Percentiles rank a stretch among this genome's conserved stretches.
phyloP scores from a whole-genome alignment of 2,329 filamentous ascomycete species.

The Chaetomium sp. region DNA sequence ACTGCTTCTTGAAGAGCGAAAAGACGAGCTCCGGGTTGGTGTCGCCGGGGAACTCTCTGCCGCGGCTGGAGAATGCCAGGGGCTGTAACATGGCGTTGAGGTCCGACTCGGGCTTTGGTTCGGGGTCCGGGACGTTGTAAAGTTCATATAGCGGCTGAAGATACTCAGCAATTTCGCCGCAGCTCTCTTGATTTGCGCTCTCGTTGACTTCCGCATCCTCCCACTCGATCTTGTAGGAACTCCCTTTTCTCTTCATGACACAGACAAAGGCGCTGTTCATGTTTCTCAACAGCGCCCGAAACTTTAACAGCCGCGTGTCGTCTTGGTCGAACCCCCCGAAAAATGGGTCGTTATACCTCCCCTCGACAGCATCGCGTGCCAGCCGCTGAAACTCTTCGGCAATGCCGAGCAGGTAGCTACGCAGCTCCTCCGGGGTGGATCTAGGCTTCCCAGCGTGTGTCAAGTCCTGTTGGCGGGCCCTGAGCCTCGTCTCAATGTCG shows the following conservation, averaged over 20 bases:
- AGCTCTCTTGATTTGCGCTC: not conserved
- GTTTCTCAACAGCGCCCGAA: slow-evolving; percentile 15
- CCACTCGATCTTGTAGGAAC: slow-evolving; percentile 11
- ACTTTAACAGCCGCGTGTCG: slow-evolving; percentile 1
- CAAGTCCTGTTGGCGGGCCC: slow-evolving; percentile 6
- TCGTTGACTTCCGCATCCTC: slow-evolving; percentile 2
- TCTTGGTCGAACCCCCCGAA: slow-evolving; percentile 39
- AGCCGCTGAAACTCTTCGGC: slow-evolving; percentile 44
- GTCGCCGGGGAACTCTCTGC: slow-evolving; percentile 45
- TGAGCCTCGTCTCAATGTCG: slow-evolving; percentile 35
- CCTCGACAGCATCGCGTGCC: slow-evolving; percentile 44
- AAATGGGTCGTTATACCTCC: slow-evolving; percentile 45
- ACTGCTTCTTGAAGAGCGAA: slow-evolving; percentile 45
- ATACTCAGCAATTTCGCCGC: slow-evolving; percentile 32
- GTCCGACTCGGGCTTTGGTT: slow-evolving; percentile 22
- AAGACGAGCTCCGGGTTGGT: slow-evolving; percentile 43
- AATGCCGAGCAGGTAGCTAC: slow-evolving; percentile 41
- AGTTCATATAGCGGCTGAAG: slow-evolving; percentile 38
- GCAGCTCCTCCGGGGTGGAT: slow-evolving; percentile 37
- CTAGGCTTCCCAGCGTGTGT: slow-evolving; percentile 12
- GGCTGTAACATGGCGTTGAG: slow-evolving; percentile 39
- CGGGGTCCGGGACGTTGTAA: slow-evolving; percentile 40
- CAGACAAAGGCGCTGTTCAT: slow-evolving; percentile 6
- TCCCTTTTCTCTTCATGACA: slow-evolving; percentile 13
- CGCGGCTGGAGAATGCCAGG: slow-evolving; percentile 44